Evolutionary conservation across 2,329 filamentous ascomycete species (phyloP).

Genomic region (Grosmannia penicillata): DNA sequence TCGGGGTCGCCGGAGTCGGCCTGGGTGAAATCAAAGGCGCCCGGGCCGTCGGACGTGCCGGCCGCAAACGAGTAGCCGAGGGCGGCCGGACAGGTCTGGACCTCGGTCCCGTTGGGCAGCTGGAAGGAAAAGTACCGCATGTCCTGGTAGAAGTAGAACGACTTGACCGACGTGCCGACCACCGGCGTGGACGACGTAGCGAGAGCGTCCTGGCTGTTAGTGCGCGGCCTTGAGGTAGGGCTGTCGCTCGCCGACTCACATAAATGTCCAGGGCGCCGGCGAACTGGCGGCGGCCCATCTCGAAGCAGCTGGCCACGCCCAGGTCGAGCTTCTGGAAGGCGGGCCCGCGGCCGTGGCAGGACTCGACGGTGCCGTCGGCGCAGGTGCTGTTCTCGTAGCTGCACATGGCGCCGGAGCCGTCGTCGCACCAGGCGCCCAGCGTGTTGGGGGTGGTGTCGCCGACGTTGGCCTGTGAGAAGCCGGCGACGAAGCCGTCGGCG

Average conservation of each 20-base stretch:
- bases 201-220: slow-evolving; percentile 31
- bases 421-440: slow-evolving; percentile 78
- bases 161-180: slow-evolving; percentile 52
- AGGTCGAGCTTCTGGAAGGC: slow-evolving; percentile 52
- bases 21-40: slow-evolving; percentile 85
- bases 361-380: slow-evolving; percentile 49
- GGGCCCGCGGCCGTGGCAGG: slow-evolving; percentile 62
- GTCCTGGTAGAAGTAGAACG: slow-evolving; percentile 75
- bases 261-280: slow-evolving; percentile 35
- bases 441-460: slow-evolving; percentile 86
- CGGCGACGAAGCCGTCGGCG: slow-evolving; percentile 62
- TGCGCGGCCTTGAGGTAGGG: too few species aligned
- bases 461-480: slow-evolving; percentile 83
- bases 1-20: slow-evolving; percentile 56
- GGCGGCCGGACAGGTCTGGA: slow-evolving; percentile 69
- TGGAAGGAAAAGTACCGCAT: slow-evolving; percentile 62
- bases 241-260: too few species aligned
- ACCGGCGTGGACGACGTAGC: slow-evolving; percentile 32
- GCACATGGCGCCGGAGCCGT: slow-evolving; percentile 58
- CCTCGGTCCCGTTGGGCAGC: slow-evolving; percentile 54
- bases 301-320: slow-evolving; percentile 59
- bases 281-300: slow-evolving; percentile 62
- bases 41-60: slow-evolving; percentile 82
- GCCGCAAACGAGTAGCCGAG: slow-evolving; percentile 88
- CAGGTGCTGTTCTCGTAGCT: slow-evolving; percentile 76